phyloP scores from a whole-genome alignment of 768 basidiomycete genomes.

The Termitomyces sp. region DNA sequence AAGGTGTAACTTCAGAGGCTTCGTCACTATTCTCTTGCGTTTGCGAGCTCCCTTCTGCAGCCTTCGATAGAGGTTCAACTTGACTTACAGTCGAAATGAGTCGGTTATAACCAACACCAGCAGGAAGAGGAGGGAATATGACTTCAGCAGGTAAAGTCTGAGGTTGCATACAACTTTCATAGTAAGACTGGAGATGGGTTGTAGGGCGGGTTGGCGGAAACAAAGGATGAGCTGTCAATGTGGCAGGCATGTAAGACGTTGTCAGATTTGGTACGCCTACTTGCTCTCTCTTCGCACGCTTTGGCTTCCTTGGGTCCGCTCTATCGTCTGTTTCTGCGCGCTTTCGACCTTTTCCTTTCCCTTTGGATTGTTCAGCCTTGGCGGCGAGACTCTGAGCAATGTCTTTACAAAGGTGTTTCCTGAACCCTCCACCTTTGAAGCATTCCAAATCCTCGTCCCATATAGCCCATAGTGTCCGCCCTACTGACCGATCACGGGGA shows the following conservation, averaged over 20 bases:
- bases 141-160: slow-evolving; percentile 51
- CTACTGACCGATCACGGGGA: slow-evolving; percentile 67
- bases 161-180: slow-evolving; percentile 49
- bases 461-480: slow-evolving; percentile 86
- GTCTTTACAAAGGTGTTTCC: slow-evolving; percentile 53
- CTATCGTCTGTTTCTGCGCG: slow-evolving; percentile 33
- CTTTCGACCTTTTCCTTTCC: slow-evolving; percentile 30
- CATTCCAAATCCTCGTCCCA: slow-evolving; percentile 78
- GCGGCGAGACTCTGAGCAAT: slow-evolving; percentile 29
- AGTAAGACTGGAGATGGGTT: slow-evolving; percentile 70
- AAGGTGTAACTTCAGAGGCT: slow-evolving; percentile 5
- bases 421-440: slow-evolving; percentile 80
- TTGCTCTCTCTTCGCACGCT: slow-evolving; percentile 39
- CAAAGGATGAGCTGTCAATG: slow-evolving; percentile 28
- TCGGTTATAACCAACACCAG: slow-evolving; percentile 30
- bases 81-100: slow-evolving; percentile 18
- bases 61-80: slow-evolving; percentile 20
- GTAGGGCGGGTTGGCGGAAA: slow-evolving; percentile 52
- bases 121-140: slow-evolving; percentile 70
- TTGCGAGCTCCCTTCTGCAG: not conserved
- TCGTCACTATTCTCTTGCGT: not conserved
- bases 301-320: slow-evolving; percentile 34
- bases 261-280: slow-evolving; percentile 17
- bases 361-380: slow-evolving; percentile 26
- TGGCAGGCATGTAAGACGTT: slow-evolving; percentile 18